phyloP scores from a whole-genome alignment of 148 eudicot genomes.

The Dysphania ambrosioides region DNA sequence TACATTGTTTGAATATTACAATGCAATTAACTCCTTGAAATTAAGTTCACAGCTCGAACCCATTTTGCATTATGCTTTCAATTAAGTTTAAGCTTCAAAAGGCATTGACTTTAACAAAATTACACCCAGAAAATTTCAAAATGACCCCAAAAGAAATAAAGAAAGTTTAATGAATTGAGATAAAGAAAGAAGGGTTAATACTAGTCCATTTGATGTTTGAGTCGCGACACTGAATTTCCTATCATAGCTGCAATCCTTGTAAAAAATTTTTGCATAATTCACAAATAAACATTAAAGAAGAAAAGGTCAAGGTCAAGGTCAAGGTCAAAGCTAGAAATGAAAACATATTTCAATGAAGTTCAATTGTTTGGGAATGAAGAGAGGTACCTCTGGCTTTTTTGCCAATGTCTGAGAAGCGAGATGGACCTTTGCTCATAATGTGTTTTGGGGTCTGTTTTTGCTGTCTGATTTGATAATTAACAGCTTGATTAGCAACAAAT shows the following conservation, averaged over 20 bases:
- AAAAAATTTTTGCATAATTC: conserved; percentile 30
- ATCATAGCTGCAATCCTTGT: conserved; percentile 30
- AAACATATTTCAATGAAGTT: too few species aligned
- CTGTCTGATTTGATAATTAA: too few species aligned
- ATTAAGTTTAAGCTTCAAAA: conserved; percentile 6
- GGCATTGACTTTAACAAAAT: not conserved
- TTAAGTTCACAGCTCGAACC: too few species aligned
- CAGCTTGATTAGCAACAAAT: too few species aligned
- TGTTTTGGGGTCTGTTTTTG: too few species aligned
- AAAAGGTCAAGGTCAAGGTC: not conserved
- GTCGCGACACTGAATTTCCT: conserved; percentile 27
- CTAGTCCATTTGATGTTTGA: conserved; percentile 30
- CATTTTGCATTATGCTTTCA: too few species aligned
- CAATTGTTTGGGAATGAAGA: too few species aligned
- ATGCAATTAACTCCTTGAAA: too few species aligned
- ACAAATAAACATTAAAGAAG: not conserved
- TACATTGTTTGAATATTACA: too few species aligned
- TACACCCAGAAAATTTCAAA: conserved; percentile 14
- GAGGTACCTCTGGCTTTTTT: conserved; percentile 27
- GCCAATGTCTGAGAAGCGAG: conserved; percentile 35
- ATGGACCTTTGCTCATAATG: conserved; percentile 19
- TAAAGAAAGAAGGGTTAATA: conserved; percentile 16
- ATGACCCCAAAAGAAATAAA: too few species aligned
- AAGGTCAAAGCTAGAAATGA: too few species aligned
- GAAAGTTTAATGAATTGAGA: too few species aligned